Conservation (phyloP, 2,329 filamentous ascomycete genomes). For the Leptodontidium sp. region DNA sequence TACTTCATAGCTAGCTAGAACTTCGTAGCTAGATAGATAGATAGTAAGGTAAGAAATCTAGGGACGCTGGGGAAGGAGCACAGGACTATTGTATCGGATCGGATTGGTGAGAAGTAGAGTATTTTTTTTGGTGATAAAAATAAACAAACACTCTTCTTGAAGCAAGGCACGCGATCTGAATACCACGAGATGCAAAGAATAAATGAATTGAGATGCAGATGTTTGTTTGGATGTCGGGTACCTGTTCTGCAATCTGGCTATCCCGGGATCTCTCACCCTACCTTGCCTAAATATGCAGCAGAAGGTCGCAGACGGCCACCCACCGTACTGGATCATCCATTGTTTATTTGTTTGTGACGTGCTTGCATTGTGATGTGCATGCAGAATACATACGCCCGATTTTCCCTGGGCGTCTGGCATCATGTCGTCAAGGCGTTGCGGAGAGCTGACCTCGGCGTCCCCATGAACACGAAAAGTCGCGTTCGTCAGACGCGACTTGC, state of each 20-base stretch:
- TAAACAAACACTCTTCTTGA: background rate
- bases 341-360: constrained; percentile 1
- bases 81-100: background rate
- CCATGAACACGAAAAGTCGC: constrained; percentile 2
- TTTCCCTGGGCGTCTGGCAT: background rate
- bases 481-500: background rate
- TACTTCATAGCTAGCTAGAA: too few species aligned
- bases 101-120: background rate
- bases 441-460: constrained; percentile 9
- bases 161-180: background rate
- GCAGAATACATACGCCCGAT: background rate
- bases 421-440: background rate
- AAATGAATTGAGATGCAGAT: background rate
- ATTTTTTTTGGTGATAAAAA: too few species aligned
- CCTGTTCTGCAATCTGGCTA: background rate
- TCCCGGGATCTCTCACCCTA: background rate
- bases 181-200: background rate
- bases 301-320: constrained; percentile 9
- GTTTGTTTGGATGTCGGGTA: too few species aligned
- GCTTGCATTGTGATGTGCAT: background rate
- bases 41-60: background rate
- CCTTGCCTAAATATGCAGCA: background rate
- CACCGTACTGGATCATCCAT: background rate
- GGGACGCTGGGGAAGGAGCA: background rate
- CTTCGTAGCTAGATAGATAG: background rate